These are phyloP conservation scores for Wolfiporia cocos DNA, from an alignment of 1,284 basidiomycete genomes.

Conservation along the genomic window DNA sequence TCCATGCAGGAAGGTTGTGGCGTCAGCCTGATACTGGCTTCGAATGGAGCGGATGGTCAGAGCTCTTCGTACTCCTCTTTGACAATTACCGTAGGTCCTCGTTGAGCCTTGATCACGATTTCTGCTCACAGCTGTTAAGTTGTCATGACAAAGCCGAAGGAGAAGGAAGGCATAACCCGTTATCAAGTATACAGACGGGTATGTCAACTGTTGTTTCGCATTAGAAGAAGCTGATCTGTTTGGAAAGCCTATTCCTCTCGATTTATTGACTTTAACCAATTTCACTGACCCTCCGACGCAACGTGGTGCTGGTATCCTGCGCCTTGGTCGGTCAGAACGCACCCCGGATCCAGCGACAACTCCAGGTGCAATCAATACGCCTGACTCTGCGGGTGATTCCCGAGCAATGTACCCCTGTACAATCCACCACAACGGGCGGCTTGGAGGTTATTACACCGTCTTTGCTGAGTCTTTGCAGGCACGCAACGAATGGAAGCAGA, in stretches of 20 bases:
- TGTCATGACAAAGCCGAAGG: constrained; percentile 81
- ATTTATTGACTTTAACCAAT: constrained; percentile 75
- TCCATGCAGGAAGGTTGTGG: constrained; percentile 76
- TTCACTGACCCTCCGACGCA: constrained; percentile 74
- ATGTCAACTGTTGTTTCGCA: constrained; percentile 6
- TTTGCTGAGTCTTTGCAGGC: constrained; percentile 79
- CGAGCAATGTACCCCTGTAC: constrained; percentile 78
- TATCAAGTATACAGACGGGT: constrained; percentile 80
- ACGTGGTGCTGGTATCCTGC: constrained; percentile 55
- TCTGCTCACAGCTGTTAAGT: constrained; percentile 40
- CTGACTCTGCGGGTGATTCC: constrained; percentile 51
- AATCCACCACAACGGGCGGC: constrained; percentile 78
- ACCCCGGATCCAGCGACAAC: constrained; percentile 28
- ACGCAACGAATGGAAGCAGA: constrained; percentile 84
- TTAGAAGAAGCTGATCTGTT: neutral
- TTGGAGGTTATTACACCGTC: constrained; percentile 78
- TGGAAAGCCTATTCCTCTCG: constrained; percentile 80
- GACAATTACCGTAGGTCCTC: constrained; percentile 79
- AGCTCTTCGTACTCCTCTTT: constrained; percentile 83
- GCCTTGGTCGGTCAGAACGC: constrained; percentile 24
- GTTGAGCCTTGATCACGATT: neutral
- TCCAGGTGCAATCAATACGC: constrained; percentile 28
- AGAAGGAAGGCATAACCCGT: constrained; percentile 66
- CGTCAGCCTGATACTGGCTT: constrained; percentile 84
- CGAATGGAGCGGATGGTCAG: constrained; percentile 78